Evolutionary conservation across 169 alveolate species (phyloP).

Genomic region (Neospora caninum): DNA sequence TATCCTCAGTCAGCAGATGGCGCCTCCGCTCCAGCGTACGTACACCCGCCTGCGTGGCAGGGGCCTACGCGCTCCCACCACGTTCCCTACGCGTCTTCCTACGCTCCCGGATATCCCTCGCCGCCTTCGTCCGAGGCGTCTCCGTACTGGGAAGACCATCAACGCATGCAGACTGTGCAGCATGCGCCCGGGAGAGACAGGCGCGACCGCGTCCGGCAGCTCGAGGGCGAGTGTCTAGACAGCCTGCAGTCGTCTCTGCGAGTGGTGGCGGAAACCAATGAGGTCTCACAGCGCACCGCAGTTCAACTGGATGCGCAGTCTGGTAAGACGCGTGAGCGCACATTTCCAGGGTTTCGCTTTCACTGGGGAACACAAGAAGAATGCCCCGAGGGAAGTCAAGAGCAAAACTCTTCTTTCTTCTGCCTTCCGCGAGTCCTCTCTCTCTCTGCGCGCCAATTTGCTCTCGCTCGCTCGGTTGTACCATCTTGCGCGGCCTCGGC

Average conservation of each 20-base stretch:
- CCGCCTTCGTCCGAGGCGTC: neutral
- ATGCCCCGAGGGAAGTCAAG: too few species aligned
- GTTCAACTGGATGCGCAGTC: slow-evolving; percentile 40
- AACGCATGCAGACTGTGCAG: neutral
- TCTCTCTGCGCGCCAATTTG: too few species aligned
- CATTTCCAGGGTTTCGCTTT: too few species aligned
- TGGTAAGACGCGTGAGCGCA: slow-evolving; percentile 33
- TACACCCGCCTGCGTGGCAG: neutral
- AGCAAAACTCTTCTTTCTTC: too few species aligned
- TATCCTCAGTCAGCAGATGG: neutral
- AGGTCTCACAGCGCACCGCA: slow-evolving; percentile 37
- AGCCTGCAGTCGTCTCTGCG: slow-evolving; percentile 4
- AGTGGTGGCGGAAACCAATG: slow-evolving; percentile 37
- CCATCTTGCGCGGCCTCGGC: too few species aligned
- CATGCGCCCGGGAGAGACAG: slow-evolving; percentile 23
- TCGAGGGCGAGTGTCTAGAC: slow-evolving; percentile 33
- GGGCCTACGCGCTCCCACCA: neutral
- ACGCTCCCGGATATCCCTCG: neutral
- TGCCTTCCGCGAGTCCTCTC: too few species aligned
- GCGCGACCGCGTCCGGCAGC: slow-evolving; percentile 19
- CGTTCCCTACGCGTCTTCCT: neutral
- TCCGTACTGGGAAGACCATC: neutral
- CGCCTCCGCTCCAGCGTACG: neutral
- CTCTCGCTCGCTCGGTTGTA: too few species aligned
- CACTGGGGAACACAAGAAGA: too few species aligned